Base-by-base conservation (phyloP, 768 basidiomycete species). In the Lenzites betulinus region DNA sequence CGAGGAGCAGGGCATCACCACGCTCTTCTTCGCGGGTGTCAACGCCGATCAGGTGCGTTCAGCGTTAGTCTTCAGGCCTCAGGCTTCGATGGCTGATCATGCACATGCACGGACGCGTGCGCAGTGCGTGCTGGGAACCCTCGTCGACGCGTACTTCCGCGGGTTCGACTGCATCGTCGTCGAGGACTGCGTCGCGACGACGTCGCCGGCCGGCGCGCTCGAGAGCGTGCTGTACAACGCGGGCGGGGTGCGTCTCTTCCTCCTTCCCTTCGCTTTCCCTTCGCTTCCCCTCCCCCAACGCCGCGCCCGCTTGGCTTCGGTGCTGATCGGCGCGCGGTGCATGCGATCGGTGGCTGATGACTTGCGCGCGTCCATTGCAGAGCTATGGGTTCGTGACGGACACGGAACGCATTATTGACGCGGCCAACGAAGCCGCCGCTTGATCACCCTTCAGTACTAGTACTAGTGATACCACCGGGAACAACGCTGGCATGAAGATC, bases 151-250 rank as follows among this genome's bases (percentile, higher is more conserved):
- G 5, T 87, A 86, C 69, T 87, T 75, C 71, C 77, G 79, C 39
- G 87, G 87, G 13, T 88, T 88, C 66, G 86, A 88, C 64, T 83
- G 82, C 64, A 75, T 89, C 55, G 69, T 85, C 8, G 74, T 88
- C 9, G 69, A 78, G 54, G 87, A 88, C 64, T 78, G 77, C 51
- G 83, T 80, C 18, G 87, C 83, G n/a, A 88, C 88, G 6, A 83
- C 84, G 3, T 84, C 84, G 8, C 85, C 86, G 1, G 68, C 74
- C 7, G 83, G 83, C 30, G 85, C 79, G 5, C 74, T 81, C 50
- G 81, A 82, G 60, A 88, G 81, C 60, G 76, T 88, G 7, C 69
- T 84, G n/a, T 76, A 85, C 63, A 88, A 88, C 65, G 72, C 79
- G 35, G 75, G 72, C 11, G 82, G 82, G 63, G 84, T 86, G 64